Evolutionary conservation across 257 asterid genomes (phyloP), one percentile per base, ranked within the genome.

Genomic region (Galeopsis tetrahit): DNA sequence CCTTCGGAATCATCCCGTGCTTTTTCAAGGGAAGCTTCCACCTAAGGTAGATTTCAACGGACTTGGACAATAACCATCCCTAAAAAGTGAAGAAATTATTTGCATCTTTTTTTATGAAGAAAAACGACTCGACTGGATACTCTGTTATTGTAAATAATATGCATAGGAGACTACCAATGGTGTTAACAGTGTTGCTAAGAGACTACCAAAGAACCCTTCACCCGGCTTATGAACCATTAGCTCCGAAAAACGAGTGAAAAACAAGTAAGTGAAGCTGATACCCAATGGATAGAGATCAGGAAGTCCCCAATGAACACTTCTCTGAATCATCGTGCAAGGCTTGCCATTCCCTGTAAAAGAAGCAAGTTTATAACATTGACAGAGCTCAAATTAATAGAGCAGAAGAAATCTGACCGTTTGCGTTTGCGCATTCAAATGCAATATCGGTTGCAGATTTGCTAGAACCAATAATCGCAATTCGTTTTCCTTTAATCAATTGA

Each of bases 151-250:
- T 38, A 38, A 38, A 38, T 38, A 38, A 38, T 38, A 38, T n/a
- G n/a, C n/a, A 3, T 7, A 56, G 36, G 76, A 71, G 31, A 36
- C 61, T 83, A 86, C 92, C 90, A 89, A 5, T 9, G 96, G 90
- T 1, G 86, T 70, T 55, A 89, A 82, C 10, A 80, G 31, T 10
- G 82, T 56, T 10, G 90, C 88, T 66, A 82, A 11, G 46, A 73
- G 38, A 66, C 80, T 75, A 4, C 69, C 68, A 1, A 80, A 39
- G 34, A 78, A 13, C 1, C 83, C 81, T 79, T 89, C 82, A 2
- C 89, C 88, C 5, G 92, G 96, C 79, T 85, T 89, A 49, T 89
- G 92, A 78, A 86, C 75, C 84, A 85, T 40, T 31, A 86, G 80
- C 78, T 86, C 92, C 7, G 80, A 17, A 48, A 89, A 84, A 2